Conservation (phyloP, 2,329 filamentous ascomycete genomes). For the Scedosporium boydii region DNA sequence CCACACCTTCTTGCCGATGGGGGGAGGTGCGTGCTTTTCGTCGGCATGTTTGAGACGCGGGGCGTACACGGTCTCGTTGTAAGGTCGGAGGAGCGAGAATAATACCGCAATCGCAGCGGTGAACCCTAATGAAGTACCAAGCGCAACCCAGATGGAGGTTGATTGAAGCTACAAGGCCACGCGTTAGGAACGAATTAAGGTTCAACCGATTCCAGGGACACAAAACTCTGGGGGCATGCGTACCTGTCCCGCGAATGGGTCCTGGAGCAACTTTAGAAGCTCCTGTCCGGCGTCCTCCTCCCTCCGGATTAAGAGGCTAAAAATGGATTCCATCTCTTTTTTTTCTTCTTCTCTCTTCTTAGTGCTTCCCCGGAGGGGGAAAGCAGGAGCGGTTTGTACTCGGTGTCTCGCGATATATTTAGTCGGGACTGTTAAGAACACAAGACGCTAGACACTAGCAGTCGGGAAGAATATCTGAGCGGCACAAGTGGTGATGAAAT, state of each 20-base stretch:
- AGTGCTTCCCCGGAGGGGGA: no score
- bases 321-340: not conserved
- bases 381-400: no score
- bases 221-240: slow-evolving; percentile 9
- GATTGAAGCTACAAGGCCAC: slow-evolving; percentile 27
- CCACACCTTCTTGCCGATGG: slow-evolving; percentile 76
- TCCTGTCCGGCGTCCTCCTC: slow-evolving; percentile 26
- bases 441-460: no score
- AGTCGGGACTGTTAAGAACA: no score
- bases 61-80: slow-evolving; percentile 87
- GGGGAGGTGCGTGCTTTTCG: slow-evolving; percentile 78
- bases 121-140: slow-evolving; percentile 70
- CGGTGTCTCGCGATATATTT: no score
- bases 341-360: no score
- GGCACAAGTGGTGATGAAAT: no score
- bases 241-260: slow-evolving; percentile 41
- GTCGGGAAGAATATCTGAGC: no score
- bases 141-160: slow-evolving; percentile 64
- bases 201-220: not conserved
- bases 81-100: slow-evolving; percentile 85
- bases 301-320: not conserved
- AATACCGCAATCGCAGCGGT: slow-evolving; percentile 63
- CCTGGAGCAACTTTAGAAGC: slow-evolving; percentile 37
- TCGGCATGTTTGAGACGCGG: slow-evolving; percentile 91
- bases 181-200: slow-evolving; percentile 6